These are phyloP conservation scores for Termitomyces sp. DNA, from an alignment of 768 basidiomycete species.

Conservation along the genomic window DNA sequence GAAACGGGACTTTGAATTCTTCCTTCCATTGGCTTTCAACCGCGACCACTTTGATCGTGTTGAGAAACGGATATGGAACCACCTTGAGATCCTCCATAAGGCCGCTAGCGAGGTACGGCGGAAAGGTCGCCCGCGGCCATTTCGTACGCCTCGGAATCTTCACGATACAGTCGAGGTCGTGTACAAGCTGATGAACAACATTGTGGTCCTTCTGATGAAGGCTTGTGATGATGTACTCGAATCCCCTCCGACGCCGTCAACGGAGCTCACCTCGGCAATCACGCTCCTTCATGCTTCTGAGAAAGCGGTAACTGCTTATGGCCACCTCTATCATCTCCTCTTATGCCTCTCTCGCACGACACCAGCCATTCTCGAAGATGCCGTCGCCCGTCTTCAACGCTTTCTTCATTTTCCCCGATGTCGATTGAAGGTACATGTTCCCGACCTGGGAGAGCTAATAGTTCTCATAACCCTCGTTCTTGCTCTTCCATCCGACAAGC, in stretches of 20 bases:
- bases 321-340: conserved; percentile 44
- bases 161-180: conserved; percentile 35
- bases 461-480: conserved; percentile 39
- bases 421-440: conserved; percentile 32
- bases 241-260: conserved; percentile 1
- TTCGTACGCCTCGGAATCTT: conserved; percentile 18
- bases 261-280: conserved; percentile 1
- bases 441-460: conserved; percentile 44
- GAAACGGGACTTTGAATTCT: conserved; percentile 38
- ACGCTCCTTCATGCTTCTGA: conserved; percentile 41
- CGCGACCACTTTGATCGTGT: conserved; percentile 35
- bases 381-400: conserved; percentile 26
- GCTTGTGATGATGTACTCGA: conserved; percentile 38
- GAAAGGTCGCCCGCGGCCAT: conserved; percentile 13
- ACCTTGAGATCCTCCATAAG: conserved; percentile 30
- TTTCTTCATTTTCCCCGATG: conserved; percentile 30
- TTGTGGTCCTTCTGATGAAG: conserved; percentile 44
- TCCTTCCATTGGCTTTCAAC: conserved; percentile 46
- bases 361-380: conserved; percentile 32
- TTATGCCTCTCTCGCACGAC: conserved; percentile 32
- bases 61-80: conserved; percentile 31
- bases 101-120: conserved; percentile 23
- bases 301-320: conserved; percentile 43
- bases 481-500: conserved; percentile 28
- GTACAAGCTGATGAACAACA: conserved; percentile 46